These are phyloP conservation scores for Cyathus striatus DNA, from an alignment of 768 basidiomycete genomes.

Conservation along the genomic window DNA sequence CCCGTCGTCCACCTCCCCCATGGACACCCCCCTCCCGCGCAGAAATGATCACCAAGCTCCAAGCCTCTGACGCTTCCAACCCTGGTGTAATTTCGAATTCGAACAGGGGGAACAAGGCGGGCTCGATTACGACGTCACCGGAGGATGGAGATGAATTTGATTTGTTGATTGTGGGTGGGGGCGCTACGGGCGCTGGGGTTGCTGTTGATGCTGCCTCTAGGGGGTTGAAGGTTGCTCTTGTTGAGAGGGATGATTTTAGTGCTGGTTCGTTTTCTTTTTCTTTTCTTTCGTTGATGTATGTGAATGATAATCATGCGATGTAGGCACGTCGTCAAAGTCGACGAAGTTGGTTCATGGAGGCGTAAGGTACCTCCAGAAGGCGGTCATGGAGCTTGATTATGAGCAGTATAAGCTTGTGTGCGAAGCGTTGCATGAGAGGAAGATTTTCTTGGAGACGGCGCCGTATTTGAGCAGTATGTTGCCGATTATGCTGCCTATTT, in stretches of 20 bases:
- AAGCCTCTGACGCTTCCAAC: slow-evolving; percentile 31
- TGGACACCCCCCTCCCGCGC: slow-evolving; percentile 73
- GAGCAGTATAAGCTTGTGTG: slow-evolving; percentile 94
- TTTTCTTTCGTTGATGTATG: background rate
- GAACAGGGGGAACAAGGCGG: slow-evolving; percentile 2
- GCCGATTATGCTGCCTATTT: slow-evolving; percentile 96
- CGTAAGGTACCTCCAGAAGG: slow-evolving; percentile 96
- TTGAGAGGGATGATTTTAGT: slow-evolving; percentile 90
- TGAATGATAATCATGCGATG: slow-evolving; percentile 3
- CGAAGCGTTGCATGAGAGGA: slow-evolving; percentile 92
- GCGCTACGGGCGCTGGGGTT: slow-evolving; percentile 95
- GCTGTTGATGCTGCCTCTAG: slow-evolving; percentile 92
- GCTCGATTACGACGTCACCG: too few species aligned
- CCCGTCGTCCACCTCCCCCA: slow-evolving; percentile 67
- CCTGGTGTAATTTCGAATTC: background rate
- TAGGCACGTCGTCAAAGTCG: slow-evolving; percentile 95
- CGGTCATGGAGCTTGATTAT: slow-evolving; percentile 91
- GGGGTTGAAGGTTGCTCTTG: slow-evolving; percentile 88
- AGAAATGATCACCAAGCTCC: slow-evolving; percentile 60
- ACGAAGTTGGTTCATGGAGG: slow-evolving; percentile 99
- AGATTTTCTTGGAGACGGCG: slow-evolving; percentile 91
- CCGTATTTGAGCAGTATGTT: slow-evolving; percentile 91
- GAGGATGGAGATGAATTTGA: slow-evolving; percentile 79
- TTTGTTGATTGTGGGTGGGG: slow-evolving; percentile 84
- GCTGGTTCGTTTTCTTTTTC: slow-evolving; percentile 48